phyloP scores from a whole-genome alignment of 495 filamentous ascomycete species.

The Elaphomyces granulatus region DNA sequence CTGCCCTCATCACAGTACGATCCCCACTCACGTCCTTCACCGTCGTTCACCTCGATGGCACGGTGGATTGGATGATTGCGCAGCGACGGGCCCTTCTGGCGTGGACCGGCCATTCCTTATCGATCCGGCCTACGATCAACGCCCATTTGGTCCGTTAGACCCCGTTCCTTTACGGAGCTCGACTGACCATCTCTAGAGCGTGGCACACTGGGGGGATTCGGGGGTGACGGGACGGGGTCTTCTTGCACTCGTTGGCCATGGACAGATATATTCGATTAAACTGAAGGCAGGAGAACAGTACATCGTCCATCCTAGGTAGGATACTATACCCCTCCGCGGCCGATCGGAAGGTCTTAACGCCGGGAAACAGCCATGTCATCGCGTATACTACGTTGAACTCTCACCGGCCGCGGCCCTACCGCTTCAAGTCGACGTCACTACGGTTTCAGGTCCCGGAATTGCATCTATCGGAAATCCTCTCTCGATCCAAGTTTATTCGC shows the following conservation, averaged over 20 bases:
- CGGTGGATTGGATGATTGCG: conserved; percentile 88
- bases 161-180: not conserved
- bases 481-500: conserved; percentile 53
- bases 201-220: conserved; percentile 86
- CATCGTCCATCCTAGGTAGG: conserved; percentile 67
- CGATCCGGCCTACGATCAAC: conserved; percentile 59
- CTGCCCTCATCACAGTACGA: conserved; percentile 73
- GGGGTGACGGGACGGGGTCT: conserved; percentile 75
- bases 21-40: conserved; percentile 71
- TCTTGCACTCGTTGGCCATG: conserved; percentile 66
- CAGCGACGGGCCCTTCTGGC: conserved; percentile 77
- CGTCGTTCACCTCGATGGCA: conserved; percentile 78
- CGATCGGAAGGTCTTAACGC: no score
- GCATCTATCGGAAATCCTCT: conserved; percentile 37
- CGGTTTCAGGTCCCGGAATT: conserved; percentile 65
- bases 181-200: conserved; percentile 40
- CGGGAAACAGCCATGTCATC: conserved; percentile 53
- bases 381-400: conserved; percentile 63
- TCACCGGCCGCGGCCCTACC: conserved; percentile 62
- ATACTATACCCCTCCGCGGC: no score
- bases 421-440: conserved; percentile 62
- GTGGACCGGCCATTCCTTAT: conserved; percentile 86
- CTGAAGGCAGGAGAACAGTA: conserved; percentile 73
- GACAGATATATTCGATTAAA: conserved; percentile 72
- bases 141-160: conserved; percentile 43